Evolutionary conservation across 345 rosid species (phyloP).

Genomic region (Aquilaria yunnanensis): DNA sequence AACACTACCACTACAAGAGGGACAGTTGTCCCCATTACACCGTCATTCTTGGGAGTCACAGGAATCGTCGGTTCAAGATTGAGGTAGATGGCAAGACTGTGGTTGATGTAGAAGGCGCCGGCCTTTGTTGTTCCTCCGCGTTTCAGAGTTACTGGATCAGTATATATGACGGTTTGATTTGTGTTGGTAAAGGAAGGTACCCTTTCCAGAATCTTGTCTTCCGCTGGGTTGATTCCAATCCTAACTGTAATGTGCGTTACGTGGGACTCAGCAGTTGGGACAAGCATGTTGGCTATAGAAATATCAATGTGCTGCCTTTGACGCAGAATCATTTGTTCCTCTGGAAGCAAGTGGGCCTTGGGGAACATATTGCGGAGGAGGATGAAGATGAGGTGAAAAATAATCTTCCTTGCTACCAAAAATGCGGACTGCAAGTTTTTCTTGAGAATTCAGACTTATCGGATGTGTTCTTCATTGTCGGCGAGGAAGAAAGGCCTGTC

Average conservation of each 20-base stretch:
- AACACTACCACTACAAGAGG: conserved; percentile 87
- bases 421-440: conserved; percentile 81
- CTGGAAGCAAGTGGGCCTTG: conserved; percentile 82
- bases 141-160: conserved; percentile 96
- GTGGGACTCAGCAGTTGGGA: conserved; percentile 97
- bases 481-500: conserved; percentile 50
- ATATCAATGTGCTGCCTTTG: conserved; percentile 82
- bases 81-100: conserved; percentile 83
- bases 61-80: conserved; percentile 84
- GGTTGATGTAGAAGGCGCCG: conserved; percentile 73
- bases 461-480: conserved; percentile 66
- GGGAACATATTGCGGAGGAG: conserved; percentile 43
- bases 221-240: conserved; percentile 84
- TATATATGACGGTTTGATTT: conserved; percentile 83
- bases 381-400: conserved; percentile 40
- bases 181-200: conserved; percentile 85
- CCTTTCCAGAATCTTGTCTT: conserved; percentile 93
- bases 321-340: conserved; percentile 64
- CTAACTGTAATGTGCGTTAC: conserved; percentile 74
- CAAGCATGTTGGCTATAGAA: conserved; percentile 92
- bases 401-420: conserved; percentile 33
- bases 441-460: conserved; percentile 82
- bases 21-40: conserved; percentile 93
- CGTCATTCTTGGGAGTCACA: conserved; percentile 88
- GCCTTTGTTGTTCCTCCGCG: conserved; percentile 70